Base-by-base conservation (phyloP, 1,284 basidiomycete species). In the Melampsora larici-populina region DNA sequence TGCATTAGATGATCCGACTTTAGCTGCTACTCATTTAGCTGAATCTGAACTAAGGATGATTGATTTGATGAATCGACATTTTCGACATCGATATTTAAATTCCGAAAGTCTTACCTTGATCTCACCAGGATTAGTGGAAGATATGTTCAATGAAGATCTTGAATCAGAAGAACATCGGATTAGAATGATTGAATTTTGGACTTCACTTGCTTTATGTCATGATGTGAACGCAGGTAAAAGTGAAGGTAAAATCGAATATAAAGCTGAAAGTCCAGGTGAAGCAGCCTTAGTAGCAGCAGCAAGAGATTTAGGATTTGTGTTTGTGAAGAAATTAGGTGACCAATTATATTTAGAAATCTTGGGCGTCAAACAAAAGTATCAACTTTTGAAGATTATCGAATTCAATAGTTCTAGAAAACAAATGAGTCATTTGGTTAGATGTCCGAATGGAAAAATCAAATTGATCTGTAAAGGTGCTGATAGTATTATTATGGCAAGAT, bases 391-490 rank as follows among this genome's bases (percentile, higher is more conserved):
- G 81, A 86, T 92, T 80, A 87, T 97, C 82, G 95, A 97, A 83
- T 98, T 98, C 87, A 95, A 93, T 86, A 91, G 90, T 80, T 91
- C 93, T 63, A 86, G 95, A 79, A 98, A 98, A 86, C 87, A 95
- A 75, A 97, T 97, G 95, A 94, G 91, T 82, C 90, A 92, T 62
- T 86, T 97, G 79, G 89, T 94, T 60, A 90, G 94, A 62, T 88
- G 89, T 78, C 91, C 94, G 0, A 90, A 94, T 78, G 92, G 93
- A 24, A 87, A 87, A 81, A 86, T 97, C 79, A 86, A 94, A 21
- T 85, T 97, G 80, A 95, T 95, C 83, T 93, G 91, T 87, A 98
- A 97, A 84, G 95, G 95, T n/a, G 95, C 95, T 11, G 95, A 98
- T 84, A 92, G 90, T 81, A 93, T 98, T 81, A 92, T 98, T 81